Base-by-base conservation (phyloP, 805 yeast species). In the Metschnikowia hibisci region DNA sequence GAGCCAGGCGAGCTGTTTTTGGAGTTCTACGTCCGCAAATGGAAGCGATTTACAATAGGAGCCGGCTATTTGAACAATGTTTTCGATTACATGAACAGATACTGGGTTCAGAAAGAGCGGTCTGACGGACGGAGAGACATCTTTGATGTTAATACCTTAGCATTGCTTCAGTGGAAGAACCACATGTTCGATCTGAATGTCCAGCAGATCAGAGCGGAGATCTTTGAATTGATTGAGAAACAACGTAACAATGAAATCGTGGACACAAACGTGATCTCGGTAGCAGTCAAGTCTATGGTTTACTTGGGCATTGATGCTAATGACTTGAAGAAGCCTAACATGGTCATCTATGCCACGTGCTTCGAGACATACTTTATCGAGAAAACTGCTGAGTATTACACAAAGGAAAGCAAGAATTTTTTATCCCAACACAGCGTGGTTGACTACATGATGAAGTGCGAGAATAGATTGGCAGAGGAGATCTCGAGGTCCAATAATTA, bases 41-140 rank as follows among this genome's bases (percentile, higher is more conserved):
- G 98, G 96, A 81, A 81, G 50, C 77, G 98, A 47, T 93, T 77
- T 61, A 80, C 95, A 16, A 81, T 87, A 41, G 98, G 98, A 22
- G 95, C 98, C 1, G 85, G 89, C 12, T 86, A 87, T 63, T 67
- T 93, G 61, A 89, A 88, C 62, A 93, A 95, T 61, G 90, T 95
- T 5, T 87, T 93, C 57, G 96, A 91, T 62, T 93, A 93, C 64
- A 81, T 93, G 78, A 93, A 93, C 64, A 78, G 98, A 48, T 93
- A 91, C 66, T 93, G 99, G 99, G 96, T 95, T 34, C 86, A 85
- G 54, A 90, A 95, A 58, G 98, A 91, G 64, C 77, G 98, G 58
- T 84, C 88, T 33, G 97, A 91, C 61, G 97, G 97, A 13, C 80
- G 87, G 56, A 77, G 89, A 50, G 89, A 87, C 57, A 82, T 93